Percentiles rank a stretch among this genome's conserved stretches.
Conservation (phyloP, 2,329 filamentous ascomycete species). For the Colletotrichum limetticola region DNA sequence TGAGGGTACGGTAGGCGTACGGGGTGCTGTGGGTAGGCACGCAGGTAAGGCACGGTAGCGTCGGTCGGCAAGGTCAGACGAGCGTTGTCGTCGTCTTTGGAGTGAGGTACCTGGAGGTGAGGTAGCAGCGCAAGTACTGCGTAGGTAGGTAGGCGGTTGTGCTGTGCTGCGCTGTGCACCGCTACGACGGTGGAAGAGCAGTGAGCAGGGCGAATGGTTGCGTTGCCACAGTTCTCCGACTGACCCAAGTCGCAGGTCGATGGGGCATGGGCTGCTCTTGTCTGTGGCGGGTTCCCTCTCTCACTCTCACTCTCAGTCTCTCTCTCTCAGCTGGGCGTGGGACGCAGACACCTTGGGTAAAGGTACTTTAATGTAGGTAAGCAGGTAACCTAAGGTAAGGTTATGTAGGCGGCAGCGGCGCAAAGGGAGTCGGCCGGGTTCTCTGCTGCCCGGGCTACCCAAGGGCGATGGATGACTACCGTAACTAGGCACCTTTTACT, state of each 20-base stretch:
- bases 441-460: neutral
- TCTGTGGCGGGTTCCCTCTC: constrained; percentile 23
- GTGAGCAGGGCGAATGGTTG: constrained; percentile 3
- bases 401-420: neutral
- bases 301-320: neutral
- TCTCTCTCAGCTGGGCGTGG: neutral
- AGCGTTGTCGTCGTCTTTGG: constrained; percentile 18
- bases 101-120: neutral
- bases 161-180: neutral
- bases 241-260: constrained; percentile 30
- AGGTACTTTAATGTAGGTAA: neutral
- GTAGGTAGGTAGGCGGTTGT: constrained; percentile 9
- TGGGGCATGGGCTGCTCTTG: constrained; percentile 23
- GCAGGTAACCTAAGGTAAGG: neutral
- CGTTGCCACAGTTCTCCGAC: constrained; percentile 23
- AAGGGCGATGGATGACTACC: neutral
- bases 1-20: neutral
- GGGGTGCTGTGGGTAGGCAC: neutral
- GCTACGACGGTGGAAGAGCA: neutral
- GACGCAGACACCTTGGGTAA: neutral
- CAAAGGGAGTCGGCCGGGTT: neutral
- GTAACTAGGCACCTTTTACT: neutral
- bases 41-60: neutral
- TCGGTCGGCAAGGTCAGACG: constrained; percentile 16
- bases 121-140: neutral